Evolutionary conservation across 306 rosid genomes (phyloP).

Genomic region (Casuarina equisetifolia): DNA sequence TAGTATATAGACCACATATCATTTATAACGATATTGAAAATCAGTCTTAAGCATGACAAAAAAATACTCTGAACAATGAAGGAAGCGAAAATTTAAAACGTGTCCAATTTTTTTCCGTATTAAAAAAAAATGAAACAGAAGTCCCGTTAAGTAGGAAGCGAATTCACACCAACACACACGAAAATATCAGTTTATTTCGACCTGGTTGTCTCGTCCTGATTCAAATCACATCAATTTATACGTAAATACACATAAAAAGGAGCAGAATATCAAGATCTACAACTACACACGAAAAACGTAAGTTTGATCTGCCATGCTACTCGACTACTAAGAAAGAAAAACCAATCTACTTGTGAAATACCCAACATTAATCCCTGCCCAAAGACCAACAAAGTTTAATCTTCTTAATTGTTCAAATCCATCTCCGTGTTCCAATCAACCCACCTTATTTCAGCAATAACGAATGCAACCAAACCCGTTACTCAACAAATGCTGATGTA

Average conservation of each 20-base stretch:
- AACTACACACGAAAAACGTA: neutral
- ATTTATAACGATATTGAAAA: neutral
- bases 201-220: neutral
- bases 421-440: neutral
- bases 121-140: too few species aligned
- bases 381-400: neutral
- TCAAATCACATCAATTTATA: too few species aligned
- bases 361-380: neutral
- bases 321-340: neutral
- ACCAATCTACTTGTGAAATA: neutral
- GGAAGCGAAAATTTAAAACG: neutral
- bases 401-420: neutral
- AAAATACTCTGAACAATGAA: neutral
- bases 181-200: neutral
- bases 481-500: conserved; percentile 2
- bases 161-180: conserved; percentile 5
- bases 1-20: neutral
- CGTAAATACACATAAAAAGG: neutral
- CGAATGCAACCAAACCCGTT: neutral
- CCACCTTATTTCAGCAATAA: conserved; percentile 1
- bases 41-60: neutral
- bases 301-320: conserved; percentile 7
- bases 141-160: neutral
- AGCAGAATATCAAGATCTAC: conserved; percentile 7
- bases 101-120: neutral